Conservation (phyloP, 2,329 filamentous ascomycete species). For the Sphaerulina musiva region DNA sequence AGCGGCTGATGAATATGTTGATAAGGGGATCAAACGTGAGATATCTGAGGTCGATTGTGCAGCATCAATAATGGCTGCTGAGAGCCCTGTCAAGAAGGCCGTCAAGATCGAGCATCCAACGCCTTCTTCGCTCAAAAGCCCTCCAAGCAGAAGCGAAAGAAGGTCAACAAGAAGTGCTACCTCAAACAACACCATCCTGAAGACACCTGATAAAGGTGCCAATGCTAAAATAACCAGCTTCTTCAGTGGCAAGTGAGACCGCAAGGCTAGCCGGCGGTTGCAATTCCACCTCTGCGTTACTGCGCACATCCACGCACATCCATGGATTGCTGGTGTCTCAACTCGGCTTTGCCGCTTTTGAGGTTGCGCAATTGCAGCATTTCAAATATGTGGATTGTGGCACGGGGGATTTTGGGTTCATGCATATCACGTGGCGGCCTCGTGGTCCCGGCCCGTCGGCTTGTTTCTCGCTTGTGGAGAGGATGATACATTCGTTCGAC, state of each 20-base stretch:
- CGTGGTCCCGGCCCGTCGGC: no score
- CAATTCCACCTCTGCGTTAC: background rate
- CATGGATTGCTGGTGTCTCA: no score
- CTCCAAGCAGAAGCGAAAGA: conserved; percentile 15
- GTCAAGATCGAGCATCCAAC: conserved; percentile 27
- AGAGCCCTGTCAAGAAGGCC: conserved; percentile 37
- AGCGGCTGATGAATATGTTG: conserved; percentile 24
- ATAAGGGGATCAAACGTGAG: conserved; percentile 46
- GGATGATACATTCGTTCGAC: no score
- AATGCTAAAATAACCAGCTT: conserved; percentile 55
- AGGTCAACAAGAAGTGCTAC: conserved; percentile 52
- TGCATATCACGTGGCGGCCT: background rate
- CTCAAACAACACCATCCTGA: conserved; percentile 47
- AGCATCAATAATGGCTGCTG: conserved; percentile 24
- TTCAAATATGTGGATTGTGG: background rate
- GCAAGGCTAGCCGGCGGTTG: background rate
- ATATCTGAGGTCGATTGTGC: conserved; percentile 35
- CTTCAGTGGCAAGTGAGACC: conserved; percentile 42
- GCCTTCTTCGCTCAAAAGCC: conserved; percentile 22
- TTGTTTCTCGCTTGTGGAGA: no score
- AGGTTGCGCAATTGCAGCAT: background rate
- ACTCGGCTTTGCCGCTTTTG: background rate
- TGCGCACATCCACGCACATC: background rate
- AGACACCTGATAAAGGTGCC: conserved; percentile 42
- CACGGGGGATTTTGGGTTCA: background rate